phyloP scores from a whole-genome alignment of 768 basidiomycete species.

The Crassisporium funariophilum region DNA sequence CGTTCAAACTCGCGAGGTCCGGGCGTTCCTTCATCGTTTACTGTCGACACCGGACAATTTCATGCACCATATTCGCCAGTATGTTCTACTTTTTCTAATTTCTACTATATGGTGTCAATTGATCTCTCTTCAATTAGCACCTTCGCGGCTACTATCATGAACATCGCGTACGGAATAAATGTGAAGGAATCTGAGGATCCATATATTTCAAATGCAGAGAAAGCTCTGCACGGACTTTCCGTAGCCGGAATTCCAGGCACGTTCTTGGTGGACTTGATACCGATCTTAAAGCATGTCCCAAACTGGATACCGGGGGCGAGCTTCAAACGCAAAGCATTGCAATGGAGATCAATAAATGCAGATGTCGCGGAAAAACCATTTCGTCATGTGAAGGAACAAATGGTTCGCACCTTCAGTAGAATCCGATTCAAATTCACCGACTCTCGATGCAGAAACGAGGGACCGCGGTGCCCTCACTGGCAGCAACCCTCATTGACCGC shows the following conservation, averaged over 20 bases:
- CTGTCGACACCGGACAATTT: constrained; percentile 42
- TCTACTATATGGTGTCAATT: background rate
- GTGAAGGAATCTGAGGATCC: constrained; percentile 34
- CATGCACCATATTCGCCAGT: constrained; percentile 24
- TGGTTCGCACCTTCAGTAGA: constrained; percentile 8
- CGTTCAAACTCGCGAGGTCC: constrained; percentile 44
- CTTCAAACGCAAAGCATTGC: constrained; percentile 37
- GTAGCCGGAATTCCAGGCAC: constrained; percentile 33
- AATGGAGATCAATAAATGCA: constrained; percentile 24
- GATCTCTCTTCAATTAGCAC: constrained; percentile 32
- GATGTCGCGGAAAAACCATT: constrained; percentile 14
- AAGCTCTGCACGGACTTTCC: constrained; percentile 28
- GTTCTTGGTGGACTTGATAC: constrained; percentile 38
- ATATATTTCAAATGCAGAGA: constrained; percentile 32
- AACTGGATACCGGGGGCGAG: constrained; percentile 39
- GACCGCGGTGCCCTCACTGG: constrained; percentile 5
- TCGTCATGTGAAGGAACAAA: constrained; percentile 9
- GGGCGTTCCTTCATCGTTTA: constrained; percentile 43
- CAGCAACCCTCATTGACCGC: constrained; percentile 6
- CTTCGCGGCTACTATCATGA: constrained; percentile 43
- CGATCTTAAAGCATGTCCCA: constrained; percentile 38
- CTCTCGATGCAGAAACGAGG: constrained; percentile 1
- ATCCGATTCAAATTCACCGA: background rate
- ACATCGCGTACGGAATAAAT: constrained; percentile 36
- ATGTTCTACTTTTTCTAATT: constrained; percentile 8